phyloP scores from a whole-genome alignment of 805 yeast genomes.

The Hanseniaspora nectarophila region DNA sequence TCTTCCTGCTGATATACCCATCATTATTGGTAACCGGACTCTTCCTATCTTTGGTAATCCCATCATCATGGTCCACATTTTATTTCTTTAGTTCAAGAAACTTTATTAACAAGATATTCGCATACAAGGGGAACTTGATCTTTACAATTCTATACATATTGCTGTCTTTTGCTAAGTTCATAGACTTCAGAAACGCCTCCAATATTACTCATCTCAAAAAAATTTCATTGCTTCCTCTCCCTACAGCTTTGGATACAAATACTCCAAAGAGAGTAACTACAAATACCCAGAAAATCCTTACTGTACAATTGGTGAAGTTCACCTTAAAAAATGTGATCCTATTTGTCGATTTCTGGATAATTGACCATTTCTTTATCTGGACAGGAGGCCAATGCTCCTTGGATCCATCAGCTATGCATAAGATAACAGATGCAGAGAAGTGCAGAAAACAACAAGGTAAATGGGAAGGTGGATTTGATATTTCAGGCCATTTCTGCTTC shows the following conservation, averaged over 20 bases:
- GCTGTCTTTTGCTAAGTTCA: background rate
- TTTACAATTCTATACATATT: conserved; percentile 18
- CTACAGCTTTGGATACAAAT: conserved; percentile 16
- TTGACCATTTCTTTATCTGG: conserved; percentile 26
- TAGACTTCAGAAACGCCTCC: background rate
- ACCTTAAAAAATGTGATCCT: conserved; percentile 23
- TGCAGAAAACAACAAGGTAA: conserved; percentile 27
- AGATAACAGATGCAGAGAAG: conserved; percentile 23
- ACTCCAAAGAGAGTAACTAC: background rate
- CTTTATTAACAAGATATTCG: conserved; percentile 27
- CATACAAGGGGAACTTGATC: conserved; percentile 28
- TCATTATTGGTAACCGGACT: background rate
- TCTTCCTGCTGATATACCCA: background rate
- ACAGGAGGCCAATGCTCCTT: conserved; percentile 29
- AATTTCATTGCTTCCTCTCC: background rate
- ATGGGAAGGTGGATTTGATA: conserved; percentile 43
- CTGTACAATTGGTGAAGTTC: conserved; percentile 22
- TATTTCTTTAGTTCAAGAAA: conserved; percentile 25
- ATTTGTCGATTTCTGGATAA: conserved; percentile 22
- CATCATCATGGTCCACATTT: background rate
- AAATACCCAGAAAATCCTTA: conserved; percentile 12
- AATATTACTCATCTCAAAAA: background rate
- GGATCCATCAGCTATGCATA: conserved; percentile 16
- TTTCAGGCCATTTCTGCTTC: conserved; percentile 43
- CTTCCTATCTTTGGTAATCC: background rate